These are phyloP conservation scores for Saccharomyces hybrid DNA, from an alignment of 1,139 yeast species.

Conservation along the genomic window DNA sequence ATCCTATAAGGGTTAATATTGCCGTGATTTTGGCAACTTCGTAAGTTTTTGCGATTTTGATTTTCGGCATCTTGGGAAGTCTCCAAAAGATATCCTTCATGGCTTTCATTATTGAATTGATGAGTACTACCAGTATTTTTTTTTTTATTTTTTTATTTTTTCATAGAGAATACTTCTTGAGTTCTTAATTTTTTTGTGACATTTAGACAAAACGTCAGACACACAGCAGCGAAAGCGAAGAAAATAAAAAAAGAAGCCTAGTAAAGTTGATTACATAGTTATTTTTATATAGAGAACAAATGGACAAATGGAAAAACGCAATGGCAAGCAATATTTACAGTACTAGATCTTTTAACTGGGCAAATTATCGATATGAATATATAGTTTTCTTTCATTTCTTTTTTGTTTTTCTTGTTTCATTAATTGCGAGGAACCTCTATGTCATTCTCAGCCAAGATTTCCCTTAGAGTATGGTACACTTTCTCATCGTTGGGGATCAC, in stretches of 20 bases:
- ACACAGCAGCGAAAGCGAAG: not conserved
- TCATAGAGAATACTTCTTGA: too few species aligned
- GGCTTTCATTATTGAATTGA: not conserved
- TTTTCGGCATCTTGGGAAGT: not conserved
- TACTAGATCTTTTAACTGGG: not conserved
- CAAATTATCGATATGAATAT: conserved; percentile 2
- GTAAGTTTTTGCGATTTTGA: not conserved
- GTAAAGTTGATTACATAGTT: not conserved
- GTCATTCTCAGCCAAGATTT: conserved; percentile 11
- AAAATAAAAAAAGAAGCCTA: too few species aligned
- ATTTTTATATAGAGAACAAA: not conserved
- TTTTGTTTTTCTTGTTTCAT: not conserved
- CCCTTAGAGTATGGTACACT: conserved; percentile 11
- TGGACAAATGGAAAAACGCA: not conserved
- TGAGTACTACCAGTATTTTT: not conserved
- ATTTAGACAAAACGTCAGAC: not conserved
- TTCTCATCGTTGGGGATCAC: conserved; percentile 41
- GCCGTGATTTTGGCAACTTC: not conserved
- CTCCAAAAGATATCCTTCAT: not conserved
- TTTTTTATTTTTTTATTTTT: too few species aligned
- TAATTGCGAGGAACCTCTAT: conserved; percentile 1
- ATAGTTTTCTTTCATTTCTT: conserved; percentile 3
- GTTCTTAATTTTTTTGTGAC: not conserved
- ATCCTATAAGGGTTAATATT: conserved; percentile 45
- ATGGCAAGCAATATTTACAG: not conserved